Evolutionary conservation across 306 rosid species (phyloP), one percentile per base, ranked within the genome.

Genomic region (Phaseolus lunatus): DNA sequence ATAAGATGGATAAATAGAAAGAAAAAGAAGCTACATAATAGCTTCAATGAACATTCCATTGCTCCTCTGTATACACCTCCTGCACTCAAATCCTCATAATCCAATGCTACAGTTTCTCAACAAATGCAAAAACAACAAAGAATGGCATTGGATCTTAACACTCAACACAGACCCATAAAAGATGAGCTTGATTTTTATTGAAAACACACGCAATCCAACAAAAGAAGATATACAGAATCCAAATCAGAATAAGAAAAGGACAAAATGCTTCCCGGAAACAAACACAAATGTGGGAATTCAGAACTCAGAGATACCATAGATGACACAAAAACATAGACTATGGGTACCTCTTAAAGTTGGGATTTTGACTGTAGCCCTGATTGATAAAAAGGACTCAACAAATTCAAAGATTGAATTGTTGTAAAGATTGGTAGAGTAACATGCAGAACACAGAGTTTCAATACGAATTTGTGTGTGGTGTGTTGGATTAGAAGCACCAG

Each of bases 401-500:
- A 81, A 72, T 49, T 84, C 80, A 23, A 67, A 31, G 73, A 58
- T 18, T 45, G 85, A 75, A 85, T 79, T 72, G 75, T 71, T 85
- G 16, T 20, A 47, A 69, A 74, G 83, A 84, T 71, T 56, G 87
- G 54, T 29, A 35, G 65, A 29, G 63, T 13, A 70, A 76, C 5
- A 18, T 73, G 76, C 61, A 72, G 37, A 71, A 61, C 56, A 75
- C 14, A 72, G 67, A 67, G 85, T 29, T 29, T 31, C 44, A 78
- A 76, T 49, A 22, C 53, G 82, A 71, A 19, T 52, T 44, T 72
- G 76, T 62, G 41, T 79, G 74, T 82, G 69, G 81, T 73, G 83
- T 78, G 77, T 75, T 74, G 80, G 88, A 89, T 67, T 81, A 82
- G 85, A 84, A 92, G 85, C 82, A 88, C 58, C 57, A 31, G 78